phyloP scores from a whole-genome alignment of 148 eudicot genomes.

The Rhododendron molle region DNA sequence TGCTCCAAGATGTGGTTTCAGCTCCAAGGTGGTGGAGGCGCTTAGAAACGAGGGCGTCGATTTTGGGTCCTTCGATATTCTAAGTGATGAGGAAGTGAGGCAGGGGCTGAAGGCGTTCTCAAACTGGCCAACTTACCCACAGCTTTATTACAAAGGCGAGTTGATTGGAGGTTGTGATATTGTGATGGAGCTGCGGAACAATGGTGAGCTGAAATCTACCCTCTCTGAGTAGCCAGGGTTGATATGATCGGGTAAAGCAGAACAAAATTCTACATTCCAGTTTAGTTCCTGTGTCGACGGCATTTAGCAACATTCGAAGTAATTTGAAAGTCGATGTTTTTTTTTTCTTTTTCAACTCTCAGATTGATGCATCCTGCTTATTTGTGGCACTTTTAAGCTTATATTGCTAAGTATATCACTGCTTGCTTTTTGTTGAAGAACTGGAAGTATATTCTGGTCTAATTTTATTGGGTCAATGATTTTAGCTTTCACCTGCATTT shows the following conservation, averaged over 20 bases:
- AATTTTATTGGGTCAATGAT: background rate
- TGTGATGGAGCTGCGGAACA: slow-evolving; percentile 62
- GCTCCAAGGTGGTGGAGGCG: slow-evolving; percentile 88
- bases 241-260: background rate
- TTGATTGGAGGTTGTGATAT: slow-evolving; percentile 93
- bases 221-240: slow-evolving; percentile 51
- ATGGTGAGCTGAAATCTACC: slow-evolving; percentile 69
- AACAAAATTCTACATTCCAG: background rate
- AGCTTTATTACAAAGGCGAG: slow-evolving; percentile 94
- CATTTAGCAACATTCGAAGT: background rate
- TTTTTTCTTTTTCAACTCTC: background rate
- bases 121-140: slow-evolving; percentile 97
- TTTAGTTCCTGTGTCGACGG: background rate
- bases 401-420: background rate
- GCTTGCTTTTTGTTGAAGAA: background rate
- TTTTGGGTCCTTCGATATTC: slow-evolving; percentile 85
- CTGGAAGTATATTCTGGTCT: background rate
- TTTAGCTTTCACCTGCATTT: background rate
- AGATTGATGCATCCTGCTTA: background rate
- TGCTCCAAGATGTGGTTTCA: slow-evolving; percentile 83
- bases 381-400: background rate
- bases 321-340: background rate
- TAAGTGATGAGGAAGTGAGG: slow-evolving; percentile 74
- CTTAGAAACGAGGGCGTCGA: slow-evolving; percentile 61
- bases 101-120: slow-evolving; percentile 83